Evolutionary conservation across 495 filamentous ascomycete genomes (phyloP).

Genomic region (Penicillium subrubescens): DNA sequence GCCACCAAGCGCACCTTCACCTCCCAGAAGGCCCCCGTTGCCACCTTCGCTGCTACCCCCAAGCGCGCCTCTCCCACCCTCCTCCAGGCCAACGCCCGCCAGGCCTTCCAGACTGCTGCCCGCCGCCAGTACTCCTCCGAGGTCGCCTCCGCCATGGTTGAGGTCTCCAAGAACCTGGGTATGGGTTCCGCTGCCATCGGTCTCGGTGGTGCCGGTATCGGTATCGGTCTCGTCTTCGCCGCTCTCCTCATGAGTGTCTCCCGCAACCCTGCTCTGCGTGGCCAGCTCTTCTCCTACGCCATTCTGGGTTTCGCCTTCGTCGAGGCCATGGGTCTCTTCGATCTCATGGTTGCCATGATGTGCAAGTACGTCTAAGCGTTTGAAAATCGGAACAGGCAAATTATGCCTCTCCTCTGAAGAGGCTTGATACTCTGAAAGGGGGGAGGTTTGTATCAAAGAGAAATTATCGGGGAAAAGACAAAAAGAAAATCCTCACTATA

Average conservation of each 20-base stretch:
- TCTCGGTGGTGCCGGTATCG: constrained; percentile 88
- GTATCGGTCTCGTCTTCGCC: constrained; percentile 91
- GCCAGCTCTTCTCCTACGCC: constrained; percentile 90
- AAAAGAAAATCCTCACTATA: constrained; percentile 22
- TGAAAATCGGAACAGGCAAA: constrained; percentile 9
- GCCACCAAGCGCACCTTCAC: constrained; percentile 71
- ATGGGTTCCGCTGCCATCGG: constrained; percentile 85
- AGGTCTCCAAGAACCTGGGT: constrained; percentile 85
- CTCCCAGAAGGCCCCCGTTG: constrained; percentile 44
- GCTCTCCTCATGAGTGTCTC: constrained; percentile 80
- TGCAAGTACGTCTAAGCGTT: constrained; percentile 63
- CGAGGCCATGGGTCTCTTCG: constrained; percentile 91
- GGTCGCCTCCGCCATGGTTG: constrained; percentile 81
- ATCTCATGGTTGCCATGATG: constrained; percentile 91
- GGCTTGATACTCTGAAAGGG: no score
- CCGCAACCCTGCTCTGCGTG: constrained; percentile 87
- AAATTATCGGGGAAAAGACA: constrained; percentile 21
- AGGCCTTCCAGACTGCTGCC: constrained; percentile 59
- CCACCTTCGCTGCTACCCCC: constrained; percentile 62
- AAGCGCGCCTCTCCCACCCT: constrained; percentile 63
- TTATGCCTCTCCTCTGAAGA: background rate
- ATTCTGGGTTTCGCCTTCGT: constrained; percentile 94
- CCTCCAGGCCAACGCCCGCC: constrained; percentile 64
- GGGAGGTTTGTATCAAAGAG: background rate
- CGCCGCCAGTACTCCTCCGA: constrained; percentile 77